phyloP scores from a whole-genome alignment of 306 rosid species.

The Citrullus amarus region DNA sequence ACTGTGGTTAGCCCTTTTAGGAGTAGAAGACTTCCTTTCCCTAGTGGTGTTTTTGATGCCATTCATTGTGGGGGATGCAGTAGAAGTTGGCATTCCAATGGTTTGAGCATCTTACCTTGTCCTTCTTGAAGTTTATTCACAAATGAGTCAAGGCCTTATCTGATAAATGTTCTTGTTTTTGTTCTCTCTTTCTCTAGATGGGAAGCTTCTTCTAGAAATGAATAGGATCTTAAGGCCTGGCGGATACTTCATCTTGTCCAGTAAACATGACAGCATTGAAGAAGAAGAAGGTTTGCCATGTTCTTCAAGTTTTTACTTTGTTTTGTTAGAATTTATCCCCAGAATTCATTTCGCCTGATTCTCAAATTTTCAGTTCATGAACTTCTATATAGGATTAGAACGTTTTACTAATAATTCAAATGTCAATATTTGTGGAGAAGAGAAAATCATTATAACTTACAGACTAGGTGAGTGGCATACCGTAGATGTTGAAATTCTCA shows the following conservation, averaged over 20 bases:
- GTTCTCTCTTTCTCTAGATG: slow-evolving; percentile 34
- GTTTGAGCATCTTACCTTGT: slow-evolving; percentile 21
- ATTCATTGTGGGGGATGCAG: slow-evolving; percentile 79
- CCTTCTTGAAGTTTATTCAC: background rate
- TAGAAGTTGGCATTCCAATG: slow-evolving; percentile 73
- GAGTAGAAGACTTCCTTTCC: slow-evolving; percentile 82
- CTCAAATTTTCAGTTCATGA: background rate
- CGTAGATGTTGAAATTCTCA: background rate
- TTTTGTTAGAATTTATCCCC: background rate
- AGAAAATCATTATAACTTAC: background rate
- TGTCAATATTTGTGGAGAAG: background rate
- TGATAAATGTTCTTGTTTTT: background rate
- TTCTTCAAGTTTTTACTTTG: background rate
- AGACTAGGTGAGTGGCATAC: background rate
- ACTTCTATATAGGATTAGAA: background rate
- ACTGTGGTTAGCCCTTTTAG: slow-evolving; percentile 57
- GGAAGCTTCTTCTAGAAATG: slow-evolving; percentile 84
- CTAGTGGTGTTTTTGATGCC: slow-evolving; percentile 75
- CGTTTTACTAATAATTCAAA: background rate
- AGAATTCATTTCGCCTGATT: background rate
- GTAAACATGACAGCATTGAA: slow-evolving; percentile 70
- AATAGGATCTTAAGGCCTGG: slow-evolving; percentile 76
- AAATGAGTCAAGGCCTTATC: background rate
- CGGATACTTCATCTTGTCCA: slow-evolving; percentile 80
- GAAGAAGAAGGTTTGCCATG: slow-evolving; percentile 70